Base-by-base conservation (phyloP, 768 basidiomycete genomes). In the Daedalea quercina region DNA sequence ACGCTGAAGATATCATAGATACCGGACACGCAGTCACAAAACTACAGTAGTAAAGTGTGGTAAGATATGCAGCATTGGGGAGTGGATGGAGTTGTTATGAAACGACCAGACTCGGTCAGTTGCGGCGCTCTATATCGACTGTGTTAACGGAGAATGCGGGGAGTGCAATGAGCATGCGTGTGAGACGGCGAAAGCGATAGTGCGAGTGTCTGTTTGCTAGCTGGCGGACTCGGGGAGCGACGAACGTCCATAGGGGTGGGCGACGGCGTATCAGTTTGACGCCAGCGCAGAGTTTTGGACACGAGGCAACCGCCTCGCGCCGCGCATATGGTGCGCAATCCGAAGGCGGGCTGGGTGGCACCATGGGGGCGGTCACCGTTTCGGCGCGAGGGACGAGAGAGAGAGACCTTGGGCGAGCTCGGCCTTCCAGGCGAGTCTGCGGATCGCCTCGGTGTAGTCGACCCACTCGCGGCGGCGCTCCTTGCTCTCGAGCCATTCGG, bases 391-490 rank as follows among this genome's bases (percentile, higher is more conserved):
- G 11, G 88, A 82, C 26, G 83, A 90, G 26, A 85, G 74, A 60
- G 76, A 75, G 49, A 92, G 75, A 47, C 83, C 90, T 66, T 88
- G 85, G 8, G 82, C 80, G 42, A 93, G 77, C 71, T 93, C 90
- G n/a, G 78, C 71, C 66, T 93, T 93, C 90, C 90, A 93, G 55
- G 82, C 77, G 37, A 93, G 66, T 60, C 90, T 74, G 62, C 76
- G 71, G 57, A 81, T 70, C 15, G 90, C 90, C 71, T 92, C 90
- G 43, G 83, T 80, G 62, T 85, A 90, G 69, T 91, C 89, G 60
- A 93, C 89, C 89, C 88, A 91, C 72, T 92, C 90, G 61, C 90
- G 73, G 67, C 74, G 76, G 56, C 90, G 82, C 72, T 93, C 90
- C 58, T 81, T 76, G 62, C 79, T 73, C 67, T 93, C 90, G 53